Evolutionary conservation across 2,329 filamentous ascomycete genomes (phyloP).

Genomic region (Neonectria ditissima): DNA sequence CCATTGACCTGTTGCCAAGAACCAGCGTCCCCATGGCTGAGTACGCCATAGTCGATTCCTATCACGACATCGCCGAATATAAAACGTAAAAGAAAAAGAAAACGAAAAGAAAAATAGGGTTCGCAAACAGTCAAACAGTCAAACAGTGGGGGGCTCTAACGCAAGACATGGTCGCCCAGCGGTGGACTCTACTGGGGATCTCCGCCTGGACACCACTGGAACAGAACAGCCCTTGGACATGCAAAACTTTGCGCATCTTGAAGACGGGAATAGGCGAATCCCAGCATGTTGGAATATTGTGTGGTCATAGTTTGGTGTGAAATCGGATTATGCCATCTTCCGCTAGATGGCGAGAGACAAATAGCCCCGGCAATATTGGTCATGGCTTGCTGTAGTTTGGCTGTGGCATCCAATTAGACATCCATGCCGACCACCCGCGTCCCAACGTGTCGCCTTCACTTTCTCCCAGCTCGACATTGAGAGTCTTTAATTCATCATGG

Average conservation of each 20-base stretch:
- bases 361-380: constrained; percentile 26
- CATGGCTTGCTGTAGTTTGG: constrained; percentile 16
- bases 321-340: constrained; percentile 37
- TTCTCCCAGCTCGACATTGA: background rate
- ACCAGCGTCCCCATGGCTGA: constrained; percentile 19
- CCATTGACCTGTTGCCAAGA: constrained; percentile 2
- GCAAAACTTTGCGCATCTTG: background rate
- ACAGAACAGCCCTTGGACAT: background rate
- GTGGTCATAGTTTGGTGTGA: constrained; percentile 22
- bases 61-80: constrained; percentile 43
- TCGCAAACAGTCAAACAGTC: constrained; percentile 31
- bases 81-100: background rate
- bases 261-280: background rate
- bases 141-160: constrained; percentile 36
- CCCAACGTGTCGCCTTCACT: background rate
- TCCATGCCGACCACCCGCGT: constrained; percentile 16
- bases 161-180: constrained; percentile 2
- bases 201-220: no score
- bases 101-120: constrained; percentile 10
- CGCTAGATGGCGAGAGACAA: constrained; percentile 30
- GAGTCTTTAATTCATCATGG: background rate
- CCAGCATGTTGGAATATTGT: constrained; percentile 11
- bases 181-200: background rate
- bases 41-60: constrained; percentile 37
- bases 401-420: constrained; percentile 26